Evolutionary conservation across 2,329 filamentous ascomycete species (phyloP), one percentile per base, ranked within the genome.

Genomic region (Epichloe sp.): DNA sequence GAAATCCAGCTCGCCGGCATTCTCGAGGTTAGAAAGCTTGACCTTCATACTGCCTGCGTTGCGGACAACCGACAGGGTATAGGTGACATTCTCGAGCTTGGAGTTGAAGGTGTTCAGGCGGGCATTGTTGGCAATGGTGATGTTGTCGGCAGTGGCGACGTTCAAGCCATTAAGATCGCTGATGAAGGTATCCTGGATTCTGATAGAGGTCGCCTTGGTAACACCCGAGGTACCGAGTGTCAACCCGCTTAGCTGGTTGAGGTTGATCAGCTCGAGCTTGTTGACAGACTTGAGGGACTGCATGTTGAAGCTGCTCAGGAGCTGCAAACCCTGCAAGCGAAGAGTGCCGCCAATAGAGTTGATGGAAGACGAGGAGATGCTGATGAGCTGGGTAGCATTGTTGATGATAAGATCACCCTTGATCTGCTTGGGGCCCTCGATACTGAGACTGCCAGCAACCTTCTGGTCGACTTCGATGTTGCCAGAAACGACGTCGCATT

Each of bases 71-170:
- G 78, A 82, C 49, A 96, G 73, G 45, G 75, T 68, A 52, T 78
- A 75, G 57, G 78, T 85, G 61, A 95, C 79, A 71, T 86, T 91
- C 67, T 77, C 77, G 53, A 97, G 77, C 65, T 85, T 79, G 68
- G 89, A 86, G 64, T 80, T 79, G 73, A 94, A 86, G 55, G 74
- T 75, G 64, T 78, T 80, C 60, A 98, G 77, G 65, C 85, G 83
- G 55, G 73, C 73, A 81, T 97, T 97, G 83, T 95, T 95, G 78
- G 87, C 85, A 70, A 98, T 85, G 67, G 86, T 75, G 66, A 98
- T 79, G 58, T 73, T 76, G 52, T 79, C 77, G 50, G 88, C 83
- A n/a, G 77, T 76, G 56, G 80, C 70, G 57, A 97, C 76, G 66
- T 88, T 85, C 66, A 98, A 86, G 63, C 88, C 89, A 58, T 83